phyloP scores from a whole-genome alignment of 164 flowering plant species.

The Chimonanthus salicifolius region DNA sequence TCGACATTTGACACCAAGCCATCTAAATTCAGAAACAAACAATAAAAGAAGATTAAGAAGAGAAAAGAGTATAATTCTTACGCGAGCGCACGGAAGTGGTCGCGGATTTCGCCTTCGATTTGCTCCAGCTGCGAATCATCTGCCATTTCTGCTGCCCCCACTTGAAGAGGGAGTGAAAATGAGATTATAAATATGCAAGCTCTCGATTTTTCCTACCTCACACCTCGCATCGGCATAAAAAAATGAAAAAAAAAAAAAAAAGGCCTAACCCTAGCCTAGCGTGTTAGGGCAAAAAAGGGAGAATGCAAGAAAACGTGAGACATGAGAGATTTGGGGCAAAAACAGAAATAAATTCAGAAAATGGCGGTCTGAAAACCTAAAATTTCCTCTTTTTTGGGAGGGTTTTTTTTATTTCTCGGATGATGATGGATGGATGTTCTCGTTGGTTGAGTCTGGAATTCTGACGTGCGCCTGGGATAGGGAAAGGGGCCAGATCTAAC shows the following conservation, averaged over 20 bases:
- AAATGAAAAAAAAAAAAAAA: not conserved
- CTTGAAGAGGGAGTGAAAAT: not conserved
- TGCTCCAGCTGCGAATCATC: conserved; percentile 61
- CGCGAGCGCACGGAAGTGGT: conserved; percentile 51
- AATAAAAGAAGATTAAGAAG: too few species aligned
- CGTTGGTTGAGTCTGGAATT: not conserved
- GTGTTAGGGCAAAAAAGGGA: not conserved
- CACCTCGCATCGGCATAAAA: not conserved
- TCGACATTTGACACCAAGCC: too few species aligned
- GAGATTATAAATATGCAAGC: not conserved
- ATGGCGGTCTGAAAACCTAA: not conserved
- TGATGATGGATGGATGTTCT: too few species aligned
- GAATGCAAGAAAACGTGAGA: not conserved
- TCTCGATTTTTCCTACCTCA: not conserved
- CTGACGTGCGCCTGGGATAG: not conserved
- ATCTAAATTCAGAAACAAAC: too few species aligned
- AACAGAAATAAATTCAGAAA: not conserved
- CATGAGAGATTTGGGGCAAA: not conserved
- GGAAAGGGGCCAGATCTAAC: too few species aligned
- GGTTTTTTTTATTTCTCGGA: not conserved
- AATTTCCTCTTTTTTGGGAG: not conserved
- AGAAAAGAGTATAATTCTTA: conserved; percentile 8
- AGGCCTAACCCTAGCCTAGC: not conserved
- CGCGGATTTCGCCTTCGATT: conserved; percentile 94
- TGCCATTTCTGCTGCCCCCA: conserved; percentile 19